Conservation (phyloP, 192 early-diverging fungal species). For the Haplosporangium gracile region DNA sequence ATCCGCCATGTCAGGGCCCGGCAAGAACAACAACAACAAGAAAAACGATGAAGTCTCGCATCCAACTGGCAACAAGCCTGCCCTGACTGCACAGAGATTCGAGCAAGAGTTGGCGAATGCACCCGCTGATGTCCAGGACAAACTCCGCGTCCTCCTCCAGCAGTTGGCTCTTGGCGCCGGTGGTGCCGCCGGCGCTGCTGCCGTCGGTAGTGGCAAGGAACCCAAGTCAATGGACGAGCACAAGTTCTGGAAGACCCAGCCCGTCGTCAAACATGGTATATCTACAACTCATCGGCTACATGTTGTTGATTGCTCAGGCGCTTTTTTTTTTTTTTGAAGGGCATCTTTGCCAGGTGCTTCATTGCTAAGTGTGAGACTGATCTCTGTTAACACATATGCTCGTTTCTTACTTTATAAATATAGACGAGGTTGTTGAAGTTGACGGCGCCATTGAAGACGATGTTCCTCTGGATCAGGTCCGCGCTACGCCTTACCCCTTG, state of each 20-base stretch:
- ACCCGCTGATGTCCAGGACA: slow-evolving; percentile 52
- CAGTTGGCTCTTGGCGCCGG: slow-evolving; percentile 32
- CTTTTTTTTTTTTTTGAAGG: too few relatives aligned
- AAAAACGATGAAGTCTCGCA: slow-evolving; percentile 22
- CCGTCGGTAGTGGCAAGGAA: slow-evolving; percentile 28
- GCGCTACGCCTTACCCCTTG: slow-evolving; percentile 84
- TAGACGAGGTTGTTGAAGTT: slow-evolving; percentile 77
- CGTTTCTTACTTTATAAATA: not conserved
- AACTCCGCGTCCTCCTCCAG: slow-evolving; percentile 37
- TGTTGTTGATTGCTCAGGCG: too few relatives aligned
- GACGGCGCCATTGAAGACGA: slow-evolving; percentile 89
- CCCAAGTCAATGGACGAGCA: slow-evolving; percentile 71
- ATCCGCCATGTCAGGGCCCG: slow-evolving; percentile 29
- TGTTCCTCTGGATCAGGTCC: slow-evolving; percentile 81
- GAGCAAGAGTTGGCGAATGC: slow-evolving; percentile 50
- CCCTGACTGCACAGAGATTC: slow-evolving; percentile 26
- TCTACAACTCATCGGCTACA: too few relatives aligned
- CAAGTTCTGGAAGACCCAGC: slow-evolving; percentile 99
- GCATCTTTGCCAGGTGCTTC: too few relatives aligned
- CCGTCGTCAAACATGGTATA: slow-evolving; percentile 84
- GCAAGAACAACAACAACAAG: slow-evolving; percentile 22
- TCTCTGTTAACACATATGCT: not conserved
- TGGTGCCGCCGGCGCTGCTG: slow-evolving; percentile 11
- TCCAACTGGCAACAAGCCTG: not conserved
- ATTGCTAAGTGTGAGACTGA: not conserved